Conservation (phyloP, 164 flowering plant species). For the Vitis rotundifolia region DNA sequence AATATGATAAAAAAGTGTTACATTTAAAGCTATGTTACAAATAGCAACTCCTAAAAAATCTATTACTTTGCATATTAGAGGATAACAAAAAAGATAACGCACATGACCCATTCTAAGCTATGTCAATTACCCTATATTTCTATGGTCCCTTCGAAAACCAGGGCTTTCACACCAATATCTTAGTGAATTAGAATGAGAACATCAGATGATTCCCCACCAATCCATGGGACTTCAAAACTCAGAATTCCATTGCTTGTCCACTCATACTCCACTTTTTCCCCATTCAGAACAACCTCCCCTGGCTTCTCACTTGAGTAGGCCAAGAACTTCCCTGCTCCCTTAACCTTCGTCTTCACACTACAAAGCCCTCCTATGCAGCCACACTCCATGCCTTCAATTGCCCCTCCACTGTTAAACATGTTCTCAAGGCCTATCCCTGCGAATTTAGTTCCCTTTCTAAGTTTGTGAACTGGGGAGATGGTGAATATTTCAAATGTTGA, state of each 20-base stretch:
- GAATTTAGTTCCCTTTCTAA: slow-evolving; percentile 40
- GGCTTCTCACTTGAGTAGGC: slow-evolving; percentile 64
- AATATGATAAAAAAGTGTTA: too few relatives aligned
- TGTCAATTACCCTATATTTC: too few relatives aligned
- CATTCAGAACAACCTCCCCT: slow-evolving; percentile 46
- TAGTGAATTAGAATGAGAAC: background rate
- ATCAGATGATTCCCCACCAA: slow-evolving; percentile 11
- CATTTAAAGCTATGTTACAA: too few relatives aligned
- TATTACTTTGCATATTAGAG: too few relatives aligned
- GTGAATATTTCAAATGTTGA: slow-evolving; percentile 75
- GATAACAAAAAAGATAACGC: too few relatives aligned
- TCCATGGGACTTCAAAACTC: slow-evolving; percentile 48
- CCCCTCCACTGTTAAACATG: slow-evolving; percentile 78
- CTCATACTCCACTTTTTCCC: slow-evolving; percentile 43
- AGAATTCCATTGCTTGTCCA: slow-evolving; percentile 53
- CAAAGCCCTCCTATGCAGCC: slow-evolving; percentile 6
- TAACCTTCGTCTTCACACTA: slow-evolving; percentile 45
- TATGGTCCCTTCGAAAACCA: background rate
- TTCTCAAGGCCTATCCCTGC: slow-evolving; percentile 73
- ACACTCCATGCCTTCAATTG: slow-evolving; percentile 47
- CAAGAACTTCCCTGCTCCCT: slow-evolving; percentile 70
- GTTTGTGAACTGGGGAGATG: slow-evolving; percentile 57
- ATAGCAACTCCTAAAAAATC: too few relatives aligned
- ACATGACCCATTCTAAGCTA: too few relatives aligned
- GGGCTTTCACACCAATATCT: background rate